phyloP scores from a whole-genome alignment of 2,329 filamentous ascomycete species.

The Epichloe glyceriae region DNA sequence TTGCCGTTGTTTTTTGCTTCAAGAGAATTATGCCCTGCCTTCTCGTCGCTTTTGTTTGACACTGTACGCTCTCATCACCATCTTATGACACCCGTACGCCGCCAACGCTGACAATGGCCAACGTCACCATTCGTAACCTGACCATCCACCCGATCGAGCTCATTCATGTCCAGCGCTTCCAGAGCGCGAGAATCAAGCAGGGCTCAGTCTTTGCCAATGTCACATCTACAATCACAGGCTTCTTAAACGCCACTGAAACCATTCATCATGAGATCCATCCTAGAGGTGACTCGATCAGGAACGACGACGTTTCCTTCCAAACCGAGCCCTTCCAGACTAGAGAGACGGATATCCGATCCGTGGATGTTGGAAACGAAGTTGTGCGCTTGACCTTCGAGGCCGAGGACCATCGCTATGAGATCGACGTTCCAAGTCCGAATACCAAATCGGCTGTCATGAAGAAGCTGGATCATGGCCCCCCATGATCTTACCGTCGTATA shows the following conservation, averaged over 20 bases:
- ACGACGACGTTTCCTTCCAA: constrained; percentile 47
- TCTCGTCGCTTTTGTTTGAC: not conserved
- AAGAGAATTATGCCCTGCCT: not conserved
- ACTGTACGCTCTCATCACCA: not conserved
- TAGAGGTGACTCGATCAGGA: constrained; percentile 47
- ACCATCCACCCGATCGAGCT: constrained; percentile 62
- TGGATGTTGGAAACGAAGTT: constrained; percentile 49
- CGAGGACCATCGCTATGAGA: constrained; percentile 44
- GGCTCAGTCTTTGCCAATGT: constrained; percentile 32
- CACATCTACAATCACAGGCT: constrained; percentile 28
- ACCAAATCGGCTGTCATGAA: constrained; percentile 47
- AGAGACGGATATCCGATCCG: constrained; percentile 41
- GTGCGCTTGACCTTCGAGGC: constrained; percentile 63
- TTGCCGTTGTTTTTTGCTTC: not conserved
- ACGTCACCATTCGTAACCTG: constrained; percentile 69
- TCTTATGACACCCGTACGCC: not conserved
- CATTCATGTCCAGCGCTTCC: constrained; percentile 60
- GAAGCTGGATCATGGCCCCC: constrained; percentile 34
- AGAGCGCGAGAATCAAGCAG: constrained; percentile 30
- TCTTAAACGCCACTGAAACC: constrained; percentile 30
- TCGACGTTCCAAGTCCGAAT: constrained; percentile 56
- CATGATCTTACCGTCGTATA: constrained; percentile 55
- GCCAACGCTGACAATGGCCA: constrained; percentile 27
- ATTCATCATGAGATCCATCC: constrained; percentile 20
- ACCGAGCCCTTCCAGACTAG: constrained; percentile 57